Conservation (phyloP, 345 rosid genomes). For the Dovyalis caffra region DNA sequence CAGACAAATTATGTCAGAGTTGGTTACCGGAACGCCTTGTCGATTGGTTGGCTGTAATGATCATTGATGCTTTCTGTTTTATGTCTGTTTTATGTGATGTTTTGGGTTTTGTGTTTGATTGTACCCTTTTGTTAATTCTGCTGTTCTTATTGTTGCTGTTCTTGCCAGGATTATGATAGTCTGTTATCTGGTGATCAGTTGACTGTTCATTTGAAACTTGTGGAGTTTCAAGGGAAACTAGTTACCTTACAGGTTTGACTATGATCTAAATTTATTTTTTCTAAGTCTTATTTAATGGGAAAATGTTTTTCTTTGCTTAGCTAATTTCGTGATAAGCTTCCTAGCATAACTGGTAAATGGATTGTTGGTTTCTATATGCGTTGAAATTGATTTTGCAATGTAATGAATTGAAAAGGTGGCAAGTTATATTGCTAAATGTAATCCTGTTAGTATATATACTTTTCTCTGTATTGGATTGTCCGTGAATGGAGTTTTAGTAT, state of each 20-base stretch:
- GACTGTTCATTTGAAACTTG: conserved; percentile 70
- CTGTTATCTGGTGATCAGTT: conserved; percentile 57
- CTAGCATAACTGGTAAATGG: background rate
- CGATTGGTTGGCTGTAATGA: conserved; percentile 93
- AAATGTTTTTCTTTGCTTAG: background rate
- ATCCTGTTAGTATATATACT: background rate
- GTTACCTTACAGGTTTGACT: conserved; percentile 65
- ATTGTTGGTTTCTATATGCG: background rate
- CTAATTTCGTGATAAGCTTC: background rate
- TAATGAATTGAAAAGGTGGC: background rate
- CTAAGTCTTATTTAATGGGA: background rate
- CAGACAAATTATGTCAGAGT: conserved; percentile 61
- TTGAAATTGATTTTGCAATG: background rate
- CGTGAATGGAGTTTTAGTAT: background rate
- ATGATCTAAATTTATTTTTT: background rate
- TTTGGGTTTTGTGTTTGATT: conserved; percentile 5
- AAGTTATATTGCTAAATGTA: background rate
- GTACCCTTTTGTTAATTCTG: background rate
- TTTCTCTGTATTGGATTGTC: background rate
- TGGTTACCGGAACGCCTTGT: conserved; percentile 84
- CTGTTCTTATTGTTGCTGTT: conserved; percentile 5
- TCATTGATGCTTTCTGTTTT: conserved; percentile 15
- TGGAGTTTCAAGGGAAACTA: conserved; percentile 67
- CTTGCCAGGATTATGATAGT: conserved; percentile 71
- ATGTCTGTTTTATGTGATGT: background rate